These are phyloP conservation scores for Solanum sparsipilum DNA, from an alignment of 257 asterid genomes.

Conservation along the genomic window DNA sequence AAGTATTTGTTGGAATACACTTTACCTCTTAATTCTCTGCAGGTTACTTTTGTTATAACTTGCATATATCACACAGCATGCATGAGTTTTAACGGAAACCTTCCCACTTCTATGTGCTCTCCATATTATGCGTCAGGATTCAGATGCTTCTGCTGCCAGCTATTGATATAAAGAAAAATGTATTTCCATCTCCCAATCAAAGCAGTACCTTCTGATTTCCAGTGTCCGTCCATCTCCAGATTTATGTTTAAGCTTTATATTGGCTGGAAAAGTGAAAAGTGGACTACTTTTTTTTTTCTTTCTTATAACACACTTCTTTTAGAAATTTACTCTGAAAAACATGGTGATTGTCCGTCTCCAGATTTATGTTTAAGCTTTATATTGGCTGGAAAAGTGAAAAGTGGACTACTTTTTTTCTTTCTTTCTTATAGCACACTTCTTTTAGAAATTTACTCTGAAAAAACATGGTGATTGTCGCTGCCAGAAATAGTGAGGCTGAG, in stretches of 20 bases:
- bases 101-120: not conserved
- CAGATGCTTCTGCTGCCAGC: not conserved
- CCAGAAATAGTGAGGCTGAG: not conserved
- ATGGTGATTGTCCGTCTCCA: not conserved
- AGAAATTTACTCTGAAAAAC: not conserved
- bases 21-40: not conserved
- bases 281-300: not conserved
- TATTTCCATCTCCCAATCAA: not conserved
- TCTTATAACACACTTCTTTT: not conserved
- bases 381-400: not conserved
- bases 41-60: not conserved
- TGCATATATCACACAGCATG: not conserved
- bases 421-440: not conserved
- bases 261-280: not conserved
- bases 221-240: not conserved
- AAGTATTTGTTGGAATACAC: not conserved
- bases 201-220: not conserved
- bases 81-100: not conserved
- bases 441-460: not conserved
- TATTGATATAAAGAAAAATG: not conserved
- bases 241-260: not conserved
- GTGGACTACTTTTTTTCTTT: not conserved
- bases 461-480: not conserved
- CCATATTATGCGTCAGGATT: not conserved
- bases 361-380: not conserved